Conservation (phyloP, 257 asterid species). For the Mitragyna speciosa region DNA sequence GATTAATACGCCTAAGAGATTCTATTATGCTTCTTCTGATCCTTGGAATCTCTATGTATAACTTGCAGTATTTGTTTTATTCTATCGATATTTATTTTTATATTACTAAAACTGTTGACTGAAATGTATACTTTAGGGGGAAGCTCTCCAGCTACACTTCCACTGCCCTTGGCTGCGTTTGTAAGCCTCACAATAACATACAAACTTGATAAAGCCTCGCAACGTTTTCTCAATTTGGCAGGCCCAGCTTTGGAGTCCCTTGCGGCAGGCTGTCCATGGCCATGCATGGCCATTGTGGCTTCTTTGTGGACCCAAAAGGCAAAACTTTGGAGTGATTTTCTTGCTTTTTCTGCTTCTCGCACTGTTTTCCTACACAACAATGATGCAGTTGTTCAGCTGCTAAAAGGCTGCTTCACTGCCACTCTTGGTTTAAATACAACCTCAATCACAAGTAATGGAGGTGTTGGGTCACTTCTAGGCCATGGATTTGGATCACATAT, state of each 20-base stretch:
- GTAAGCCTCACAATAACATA: constrained; percentile 97
- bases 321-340: constrained; percentile 89
- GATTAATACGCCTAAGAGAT: too few species aligned
- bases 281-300: constrained; percentile 97
- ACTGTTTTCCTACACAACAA: constrained; percentile 94
- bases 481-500: constrained; percentile 97
- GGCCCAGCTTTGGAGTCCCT: constrained; percentile 97
- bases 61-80: too few species aligned
- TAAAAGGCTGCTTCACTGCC: constrained; percentile 71
- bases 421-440: constrained; percentile 58
- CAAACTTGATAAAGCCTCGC: constrained; percentile 91
- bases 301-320: constrained; percentile 97
- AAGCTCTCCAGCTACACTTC: constrained; percentile 85
- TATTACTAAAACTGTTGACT: not conserved
- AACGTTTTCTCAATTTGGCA: constrained; percentile 87
- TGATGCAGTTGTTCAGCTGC: constrained; percentile 86
- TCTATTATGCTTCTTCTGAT: too few species aligned
- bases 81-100: constrained; percentile 16
- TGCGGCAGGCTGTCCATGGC: constrained; percentile 99
- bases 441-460: constrained; percentile 70
- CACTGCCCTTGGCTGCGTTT: constrained; percentile 94
- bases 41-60: too few species aligned
- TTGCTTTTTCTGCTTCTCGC: constrained; percentile 88
- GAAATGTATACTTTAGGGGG: constrained; percentile 49
- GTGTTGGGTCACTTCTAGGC: constrained; percentile 88